Evolutionary conservation across 2,329 filamentous ascomycete species (phyloP).

Genomic region (Alternaria viburni): DNA sequence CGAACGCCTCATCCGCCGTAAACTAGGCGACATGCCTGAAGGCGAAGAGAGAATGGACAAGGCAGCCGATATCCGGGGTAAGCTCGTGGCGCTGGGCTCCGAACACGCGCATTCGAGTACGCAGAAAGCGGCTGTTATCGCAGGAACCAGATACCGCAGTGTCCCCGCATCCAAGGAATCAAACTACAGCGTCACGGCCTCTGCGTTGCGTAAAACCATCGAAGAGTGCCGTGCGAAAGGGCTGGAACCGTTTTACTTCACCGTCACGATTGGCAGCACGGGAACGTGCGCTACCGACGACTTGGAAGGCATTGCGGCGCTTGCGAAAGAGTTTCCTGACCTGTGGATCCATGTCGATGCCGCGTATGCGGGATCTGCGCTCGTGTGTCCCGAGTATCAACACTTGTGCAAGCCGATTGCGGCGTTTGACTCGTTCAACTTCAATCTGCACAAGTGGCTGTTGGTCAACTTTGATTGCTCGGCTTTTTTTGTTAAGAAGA

Average conservation of each 20-base stretch:
- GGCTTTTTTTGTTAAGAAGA: conserved; percentile 78
- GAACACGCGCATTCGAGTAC: conserved; percentile 82
- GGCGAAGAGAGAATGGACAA: conserved; percentile 59
- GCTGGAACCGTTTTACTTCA: conserved; percentile 85
- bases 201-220: conserved; percentile 66
- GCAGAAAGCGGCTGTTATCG: conserved; percentile 85
- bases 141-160: conserved; percentile 79
- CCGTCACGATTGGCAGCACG: conserved; percentile 83
- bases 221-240: conserved; percentile 70
- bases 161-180: conserved; percentile 68
- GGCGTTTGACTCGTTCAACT: conserved; percentile 84
- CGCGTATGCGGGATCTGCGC: conserved; percentile 86
- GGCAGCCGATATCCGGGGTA: conserved; percentile 69
- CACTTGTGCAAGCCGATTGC: conserved; percentile 67
- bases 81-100: conserved; percentile 80
- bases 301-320: conserved; percentile 70
- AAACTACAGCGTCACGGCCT: conserved; percentile 73
- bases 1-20: conserved; percentile 65
- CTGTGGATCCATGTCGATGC: conserved; percentile 95
- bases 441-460: conserved; percentile 98
- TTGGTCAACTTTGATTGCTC: conserved; percentile 88
- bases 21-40: conserved; percentile 36
- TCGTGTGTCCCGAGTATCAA: conserved; percentile 82
- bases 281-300: conserved; percentile 88
- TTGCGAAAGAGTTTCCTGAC: conserved; percentile 60